Conservation (phyloP, 495 filamentous ascomycete species). For the Terfezia boudieri region DNA sequence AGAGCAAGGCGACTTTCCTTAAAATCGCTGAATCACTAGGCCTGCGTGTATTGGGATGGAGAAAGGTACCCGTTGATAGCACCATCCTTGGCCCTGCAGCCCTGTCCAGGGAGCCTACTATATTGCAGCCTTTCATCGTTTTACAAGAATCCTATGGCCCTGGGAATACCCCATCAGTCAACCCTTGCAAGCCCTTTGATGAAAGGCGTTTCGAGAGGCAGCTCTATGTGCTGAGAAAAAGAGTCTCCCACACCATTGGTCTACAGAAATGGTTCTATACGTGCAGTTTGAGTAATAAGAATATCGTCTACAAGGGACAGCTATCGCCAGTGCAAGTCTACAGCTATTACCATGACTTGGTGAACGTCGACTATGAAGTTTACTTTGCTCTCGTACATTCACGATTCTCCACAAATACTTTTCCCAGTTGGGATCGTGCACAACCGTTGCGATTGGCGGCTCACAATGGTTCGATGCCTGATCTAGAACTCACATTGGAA, state of each 20-base stretch:
- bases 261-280: constrained; percentile 98
- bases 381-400: constrained; percentile 97
- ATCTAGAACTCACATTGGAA: not conserved
- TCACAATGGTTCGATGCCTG: constrained; percentile 55
- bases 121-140: constrained; percentile 92
- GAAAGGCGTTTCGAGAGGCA: constrained; percentile 76
- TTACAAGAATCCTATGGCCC: constrained; percentile 64
- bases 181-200: constrained; percentile 61
- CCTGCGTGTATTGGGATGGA: constrained; percentile 86
- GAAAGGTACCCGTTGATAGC: constrained; percentile 83
- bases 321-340: constrained; percentile 95
- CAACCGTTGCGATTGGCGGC: constrained; percentile 94
- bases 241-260: constrained; percentile 80
- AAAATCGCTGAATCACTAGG: constrained; percentile 72
- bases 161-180: constrained; percentile 59
- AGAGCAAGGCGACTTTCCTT: constrained; percentile 75
- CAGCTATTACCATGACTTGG: constrained; percentile 93
- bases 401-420: constrained; percentile 97
- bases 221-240: constrained; percentile 85
- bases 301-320: constrained; percentile 99
- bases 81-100: constrained; percentile 84
- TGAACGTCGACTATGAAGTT: constrained; percentile 92
- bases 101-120: constrained; percentile 76
- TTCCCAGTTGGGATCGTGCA: constrained; percentile 96
- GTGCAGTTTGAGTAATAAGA: constrained; percentile 92